Base-by-base conservation (phyloP, 768 basidiomycete species). In the Butyriboletus loyo region DNA sequence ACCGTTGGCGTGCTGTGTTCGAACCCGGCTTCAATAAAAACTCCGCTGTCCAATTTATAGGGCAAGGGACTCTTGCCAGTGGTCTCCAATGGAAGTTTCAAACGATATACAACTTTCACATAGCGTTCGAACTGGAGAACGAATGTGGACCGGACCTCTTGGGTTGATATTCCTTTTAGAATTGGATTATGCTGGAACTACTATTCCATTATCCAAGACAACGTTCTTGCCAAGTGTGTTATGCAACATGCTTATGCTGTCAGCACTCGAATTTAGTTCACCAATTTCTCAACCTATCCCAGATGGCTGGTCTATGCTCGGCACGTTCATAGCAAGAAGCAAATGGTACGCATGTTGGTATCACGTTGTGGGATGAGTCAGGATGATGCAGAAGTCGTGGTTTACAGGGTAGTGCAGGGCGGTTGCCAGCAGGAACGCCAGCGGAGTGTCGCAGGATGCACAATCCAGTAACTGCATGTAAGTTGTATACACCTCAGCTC, bases 171-270 rank as follows among this genome's bases (percentile, higher is more conserved):
- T n/a, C n/a, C n/a, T n/a, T n/a, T n/a, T n/a, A n/a, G n/a, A n/a
- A n/a, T n/a, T n/a, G n/a, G n/a, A n/a, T n/a, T n/a, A n/a, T n/a
- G n/a, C n/a, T n/a, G n/a, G n/a, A n/a, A n/a, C n/a, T n/a, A n/a
- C n/a, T n/a, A n/a, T n/a, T n/a, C n/a, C n/a, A n/a, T n/a, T n/a
- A 43, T 75, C 74, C 35, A 72, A 57, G 57, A 45, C 25, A 40
- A 54, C 57, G 31, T 66, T 55, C 66, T 66, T 31, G 46, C 47
- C 32, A 56, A 51, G 30, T 66, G 65, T 51, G 52, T 60, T 17
- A 54, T 41, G 14, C 55, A 53, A 37, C 57, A 55, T 28, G 61
- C 61, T 40, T 51, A 66, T 27, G 42, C 46, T 5, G 1, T 66
- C 30, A 61, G 63, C 21, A 63, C 58, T 21, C 64, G 54, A 27